A percentile compares a stretch with the other conserved stretches of the same genome.
These are phyloP conservation scores for Candida ponderosae DNA, from an alignment of 805 yeast genomes.

Conservation along the genomic window DNA sequence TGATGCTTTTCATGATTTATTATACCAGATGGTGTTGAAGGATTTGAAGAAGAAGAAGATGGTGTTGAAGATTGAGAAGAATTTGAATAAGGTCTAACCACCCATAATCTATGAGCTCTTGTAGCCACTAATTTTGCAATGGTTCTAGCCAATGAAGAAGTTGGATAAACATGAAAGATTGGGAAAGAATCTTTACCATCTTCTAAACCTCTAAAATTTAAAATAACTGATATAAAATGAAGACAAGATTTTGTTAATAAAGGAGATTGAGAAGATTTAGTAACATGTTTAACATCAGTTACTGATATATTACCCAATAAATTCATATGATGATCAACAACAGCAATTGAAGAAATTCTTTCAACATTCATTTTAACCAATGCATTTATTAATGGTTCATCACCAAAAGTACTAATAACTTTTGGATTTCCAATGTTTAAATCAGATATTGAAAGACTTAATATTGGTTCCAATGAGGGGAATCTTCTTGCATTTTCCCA, in stretches of 20 bases:
- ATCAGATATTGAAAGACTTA: conserved; percentile 61
- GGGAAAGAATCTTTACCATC: conserved; percentile 97
- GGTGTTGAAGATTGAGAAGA: conserved; percentile 7
- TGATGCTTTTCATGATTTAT: too few relatives aligned
- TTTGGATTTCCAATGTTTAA: conserved; percentile 66
- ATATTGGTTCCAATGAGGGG: conserved; percentile 68
- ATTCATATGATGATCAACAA: conserved; percentile 69
- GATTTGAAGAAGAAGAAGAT: conserved; percentile 10
- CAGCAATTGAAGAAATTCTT: conserved; percentile 86
- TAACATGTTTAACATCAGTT: conserved; percentile 85
- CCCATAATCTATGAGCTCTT: conserved; percentile 83
- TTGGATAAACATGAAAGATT: conserved; percentile 82
- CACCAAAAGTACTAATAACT: conserved; percentile 81
- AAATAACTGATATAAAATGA: conserved; percentile 79
- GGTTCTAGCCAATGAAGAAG: conserved; percentile 76
- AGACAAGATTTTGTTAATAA: conserved; percentile 75
- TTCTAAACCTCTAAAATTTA: conserved; percentile 82
- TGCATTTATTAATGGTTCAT: conserved; percentile 81
- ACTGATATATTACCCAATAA: conserved; percentile 89
- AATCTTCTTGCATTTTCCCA: conserved; percentile 93
- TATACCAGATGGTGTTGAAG: conserved; percentile 12
- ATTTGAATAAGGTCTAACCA: conserved; percentile 51
- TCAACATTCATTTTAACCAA: conserved; percentile 76
- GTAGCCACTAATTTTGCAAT: conserved; percentile 95
- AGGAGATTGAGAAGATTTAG: conserved; percentile 81